Conservation (phyloP, 164 flowering plant genomes). For the Litsea cubeba region DNA sequence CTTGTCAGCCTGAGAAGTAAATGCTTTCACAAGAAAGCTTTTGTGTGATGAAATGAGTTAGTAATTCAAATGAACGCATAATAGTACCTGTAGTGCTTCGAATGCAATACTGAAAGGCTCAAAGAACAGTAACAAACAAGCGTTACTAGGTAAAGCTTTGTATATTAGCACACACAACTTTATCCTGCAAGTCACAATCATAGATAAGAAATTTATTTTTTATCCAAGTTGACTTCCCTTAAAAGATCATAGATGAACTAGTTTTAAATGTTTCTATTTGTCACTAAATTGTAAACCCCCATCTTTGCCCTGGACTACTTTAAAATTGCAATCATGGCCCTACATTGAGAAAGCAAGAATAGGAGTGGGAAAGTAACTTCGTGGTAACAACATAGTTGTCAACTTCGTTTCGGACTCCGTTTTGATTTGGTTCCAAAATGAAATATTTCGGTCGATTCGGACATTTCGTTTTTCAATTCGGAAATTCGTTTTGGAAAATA, state of each 20-base stretch:
- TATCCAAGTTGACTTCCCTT: neutral
- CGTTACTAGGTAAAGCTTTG: conserved; percentile 42
- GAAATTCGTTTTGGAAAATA: no score
- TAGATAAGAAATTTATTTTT: neutral
- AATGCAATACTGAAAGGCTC: conserved; percentile 89
- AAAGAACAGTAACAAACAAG: conserved; percentile 67
- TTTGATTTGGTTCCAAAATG: no score
- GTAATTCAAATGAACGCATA: neutral
- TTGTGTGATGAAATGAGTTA: neutral
- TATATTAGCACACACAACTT: conserved; percentile 49
- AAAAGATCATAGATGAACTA: neutral
- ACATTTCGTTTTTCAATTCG: no score
- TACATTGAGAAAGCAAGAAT: no score
- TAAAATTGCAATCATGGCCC: no score
- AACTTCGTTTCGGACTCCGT: no score
- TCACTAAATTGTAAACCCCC: no score
- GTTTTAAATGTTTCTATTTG: neutral
- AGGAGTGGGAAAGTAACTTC: no score
- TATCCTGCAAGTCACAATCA: conserved; percentile 46
- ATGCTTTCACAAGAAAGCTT: neutral
- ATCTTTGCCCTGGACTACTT: neutral
- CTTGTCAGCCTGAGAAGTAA: conserved; percentile 4
- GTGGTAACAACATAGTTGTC: no score
- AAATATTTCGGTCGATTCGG: no score
- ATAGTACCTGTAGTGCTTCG: conserved; percentile 84